phyloP scores from a whole-genome alignment of 306 rosid genomes.

The Dryas alaskensis region DNA sequence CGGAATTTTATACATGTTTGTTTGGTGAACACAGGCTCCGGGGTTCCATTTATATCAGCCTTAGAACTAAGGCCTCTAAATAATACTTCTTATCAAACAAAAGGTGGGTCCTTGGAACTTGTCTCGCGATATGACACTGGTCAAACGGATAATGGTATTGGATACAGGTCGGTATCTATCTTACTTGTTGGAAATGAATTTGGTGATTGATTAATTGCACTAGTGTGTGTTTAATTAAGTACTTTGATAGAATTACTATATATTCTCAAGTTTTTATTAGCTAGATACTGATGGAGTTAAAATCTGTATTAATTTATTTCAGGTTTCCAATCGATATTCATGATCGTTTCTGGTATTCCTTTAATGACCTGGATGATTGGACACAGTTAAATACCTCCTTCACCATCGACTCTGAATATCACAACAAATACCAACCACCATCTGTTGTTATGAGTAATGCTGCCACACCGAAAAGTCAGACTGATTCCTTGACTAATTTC shows the following conservation, averaged over 20 bases:
- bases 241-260: too few relatives aligned
- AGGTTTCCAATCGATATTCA: constrained; percentile 19
- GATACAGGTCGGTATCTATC: too few relatives aligned
- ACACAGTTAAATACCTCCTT: background rate
- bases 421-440: constrained; percentile 20
- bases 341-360: constrained; percentile 35
- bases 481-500: background rate
- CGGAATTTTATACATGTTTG: constrained; percentile 35
- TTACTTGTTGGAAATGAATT: too few relatives aligned
- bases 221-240: too few relatives aligned
- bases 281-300: too few relatives aligned
- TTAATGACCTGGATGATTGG: background rate
- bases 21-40: constrained; percentile 36
- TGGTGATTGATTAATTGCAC: too few relatives aligned
- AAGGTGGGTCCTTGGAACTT: too few relatives aligned
- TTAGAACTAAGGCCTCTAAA: constrained; percentile 30
- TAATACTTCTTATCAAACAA: background rate
- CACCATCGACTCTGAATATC: background rate
- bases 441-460: constrained; percentile 33
- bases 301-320: too few relatives aligned
- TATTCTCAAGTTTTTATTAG: too few relatives aligned
- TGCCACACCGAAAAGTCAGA: background rate
- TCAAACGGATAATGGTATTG: too few relatives aligned
- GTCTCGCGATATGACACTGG: too few relatives aligned
- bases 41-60: constrained; percentile 44